Evolutionary conservation across 2,329 filamentous ascomycete species (phyloP).

Genomic region (Ophiostoma angusticollis): DNA sequence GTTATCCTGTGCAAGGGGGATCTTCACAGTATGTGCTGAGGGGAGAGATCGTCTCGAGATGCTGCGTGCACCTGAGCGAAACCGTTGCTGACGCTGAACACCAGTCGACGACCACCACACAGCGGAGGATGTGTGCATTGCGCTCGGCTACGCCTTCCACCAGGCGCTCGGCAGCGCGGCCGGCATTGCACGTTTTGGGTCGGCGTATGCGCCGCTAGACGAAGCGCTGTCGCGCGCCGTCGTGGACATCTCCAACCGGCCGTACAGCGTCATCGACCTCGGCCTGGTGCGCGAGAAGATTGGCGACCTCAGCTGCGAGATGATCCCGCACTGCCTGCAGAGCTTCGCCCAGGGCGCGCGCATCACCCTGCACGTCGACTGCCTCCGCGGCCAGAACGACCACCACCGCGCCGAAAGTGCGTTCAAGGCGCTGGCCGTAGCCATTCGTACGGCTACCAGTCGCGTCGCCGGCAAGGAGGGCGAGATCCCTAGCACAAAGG

Average conservation of each 20-base stretch:
- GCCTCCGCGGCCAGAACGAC: conserved; percentile 80
- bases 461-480: conserved; percentile 70
- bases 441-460: conserved; percentile 63
- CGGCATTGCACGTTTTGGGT: conserved; percentile 81
- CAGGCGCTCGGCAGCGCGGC: conserved; percentile 62
- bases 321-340: conserved; percentile 92
- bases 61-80: too few relatives aligned
- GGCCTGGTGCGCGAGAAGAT: conserved; percentile 85
- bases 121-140: conserved; percentile 87
- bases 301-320: conserved; percentile 84
- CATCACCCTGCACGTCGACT: conserved; percentile 91
- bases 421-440: conserved; percentile 90
- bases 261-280: conserved; percentile 71
- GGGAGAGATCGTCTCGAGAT: too few relatives aligned
- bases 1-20: conserved; percentile 75
- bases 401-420: conserved; percentile 94
- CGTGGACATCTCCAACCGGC: conserved; percentile 86
- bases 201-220: conserved; percentile 85
- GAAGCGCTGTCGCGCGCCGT: conserved; percentile 90
- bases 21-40: conserved; percentile 66
- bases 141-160: conserved; percentile 76
- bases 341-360: conserved; percentile 86
- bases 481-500: conserved; percentile 93
- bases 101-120: conserved; percentile 97
- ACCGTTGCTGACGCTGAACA: too few relatives aligned